A percentile compares a stretch with the other conserved stretches of the same genome.
Evolutionary conservation across 768 basidiomycete species (phyloP).

Genomic region (Auriscalpium microsporum): DNA sequence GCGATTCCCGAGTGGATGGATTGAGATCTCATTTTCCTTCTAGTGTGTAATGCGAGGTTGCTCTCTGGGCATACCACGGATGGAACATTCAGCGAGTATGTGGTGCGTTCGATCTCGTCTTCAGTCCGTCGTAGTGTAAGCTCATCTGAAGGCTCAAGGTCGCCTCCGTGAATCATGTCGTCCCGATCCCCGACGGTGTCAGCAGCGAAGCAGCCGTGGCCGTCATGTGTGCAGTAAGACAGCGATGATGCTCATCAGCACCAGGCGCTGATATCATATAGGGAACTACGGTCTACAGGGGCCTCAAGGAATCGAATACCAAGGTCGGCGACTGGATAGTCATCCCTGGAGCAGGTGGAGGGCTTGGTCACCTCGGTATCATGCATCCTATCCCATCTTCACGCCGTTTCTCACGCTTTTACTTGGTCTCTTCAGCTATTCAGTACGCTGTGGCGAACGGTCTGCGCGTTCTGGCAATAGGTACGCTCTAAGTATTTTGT

Average conservation of each 20-base stretch:
- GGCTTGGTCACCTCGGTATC: slow-evolving; percentile 34
- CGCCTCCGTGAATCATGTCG: slow-evolving; percentile 31
- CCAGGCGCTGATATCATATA: slow-evolving; percentile 3
- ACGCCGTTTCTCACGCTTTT: too few relatives aligned
- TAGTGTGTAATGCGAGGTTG: not conserved
- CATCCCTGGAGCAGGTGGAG: slow-evolving; percentile 33
- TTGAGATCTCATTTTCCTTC: too few relatives aligned
- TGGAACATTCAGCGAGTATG: slow-evolving; percentile 36
- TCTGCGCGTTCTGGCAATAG: slow-evolving; percentile 37
- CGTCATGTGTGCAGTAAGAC: slow-evolving; percentile 33
- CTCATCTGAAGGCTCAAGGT: slow-evolving; percentile 12
- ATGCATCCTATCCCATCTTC: not conserved
- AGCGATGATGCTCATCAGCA: too few relatives aligned
- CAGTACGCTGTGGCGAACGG: slow-evolving; percentile 39
- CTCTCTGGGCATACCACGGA: slow-evolving; percentile 31
- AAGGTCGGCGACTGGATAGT: slow-evolving; percentile 31
- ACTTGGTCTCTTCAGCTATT: slow-evolving; percentile 21
- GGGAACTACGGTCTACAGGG: slow-evolving; percentile 40
- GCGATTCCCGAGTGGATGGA: not conserved
- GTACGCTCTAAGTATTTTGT: not conserved
- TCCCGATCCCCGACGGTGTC: slow-evolving; percentile 35
- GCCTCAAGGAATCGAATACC: slow-evolving; percentile 28
- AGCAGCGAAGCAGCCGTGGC: slow-evolving; percentile 33
- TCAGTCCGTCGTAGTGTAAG: not conserved
- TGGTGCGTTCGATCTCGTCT: not conserved